A percentile compares a stretch with the other conserved stretches of the same genome.
Conservation (phyloP, 176 grass and related monocot genomes). For the Hyparrhenia diplandra region DNA sequence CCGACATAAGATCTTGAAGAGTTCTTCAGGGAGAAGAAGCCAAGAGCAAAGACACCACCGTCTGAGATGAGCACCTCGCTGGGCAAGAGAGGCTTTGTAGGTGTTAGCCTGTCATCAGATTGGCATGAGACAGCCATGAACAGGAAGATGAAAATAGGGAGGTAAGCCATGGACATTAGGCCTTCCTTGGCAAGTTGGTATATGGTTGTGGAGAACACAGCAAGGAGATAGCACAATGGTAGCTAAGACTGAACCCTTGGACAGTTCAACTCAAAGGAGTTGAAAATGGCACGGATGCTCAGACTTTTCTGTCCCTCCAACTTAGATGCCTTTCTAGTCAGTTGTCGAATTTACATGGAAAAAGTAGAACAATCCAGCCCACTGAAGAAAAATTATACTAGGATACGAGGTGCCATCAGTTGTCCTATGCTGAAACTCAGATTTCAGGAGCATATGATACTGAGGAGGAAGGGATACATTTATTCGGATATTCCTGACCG, state of each 20-base stretch:
- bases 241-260: neutral
- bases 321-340: neutral
- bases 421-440: neutral
- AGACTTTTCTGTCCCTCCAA: neutral
- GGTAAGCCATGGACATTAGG: neutral
- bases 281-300: neutral
- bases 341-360: neutral
- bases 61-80: conserved; percentile 27
- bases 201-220: neutral
- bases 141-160: neutral
- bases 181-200: conserved; percentile 1
- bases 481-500: neutral
- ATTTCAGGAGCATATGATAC: neutral
- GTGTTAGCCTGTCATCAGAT: conserved; percentile 32
- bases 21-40: conserved; percentile 43
- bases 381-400: neutral
- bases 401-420: neutral
- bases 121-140: neutral
- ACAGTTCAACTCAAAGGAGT: neutral
- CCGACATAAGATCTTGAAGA: conserved; percentile 17
- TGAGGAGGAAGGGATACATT: neutral
- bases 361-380: too few species aligned
- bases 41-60: conserved; percentile 32
- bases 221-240: neutral
- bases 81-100: conserved; percentile 11